Conservation (phyloP, 2,329 filamentous ascomycete species). For the Didymella glomerata region DNA sequence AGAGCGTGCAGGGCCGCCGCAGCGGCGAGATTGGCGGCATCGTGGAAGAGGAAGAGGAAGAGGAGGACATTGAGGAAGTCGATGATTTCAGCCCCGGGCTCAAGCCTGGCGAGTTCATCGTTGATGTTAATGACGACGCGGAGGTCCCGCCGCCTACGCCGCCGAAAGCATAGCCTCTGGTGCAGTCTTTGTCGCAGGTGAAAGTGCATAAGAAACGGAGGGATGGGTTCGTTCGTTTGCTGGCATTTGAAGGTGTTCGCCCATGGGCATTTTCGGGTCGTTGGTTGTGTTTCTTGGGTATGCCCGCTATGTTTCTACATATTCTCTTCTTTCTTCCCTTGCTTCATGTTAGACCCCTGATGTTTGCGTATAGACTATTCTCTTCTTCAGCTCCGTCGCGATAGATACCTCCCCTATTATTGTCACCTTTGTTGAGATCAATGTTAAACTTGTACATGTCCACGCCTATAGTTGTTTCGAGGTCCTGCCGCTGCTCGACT, state of each 20-base stretch:
- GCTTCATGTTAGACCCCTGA: background rate
- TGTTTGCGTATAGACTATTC: background rate
- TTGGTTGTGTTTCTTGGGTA: background rate
- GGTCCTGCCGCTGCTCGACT: too few species aligned
- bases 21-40: conserved; percentile 78
- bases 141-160: conserved; percentile 3
- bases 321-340: background rate
- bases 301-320: background rate
- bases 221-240: background rate
- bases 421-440: background rate
- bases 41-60: conserved; percentile 48
- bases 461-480: background rate
- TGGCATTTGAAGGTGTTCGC: background rate
- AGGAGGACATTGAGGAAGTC: conserved; percentile 62
- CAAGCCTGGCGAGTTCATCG: conserved; percentile 42
- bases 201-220: too few species aligned
- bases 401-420: background rate
- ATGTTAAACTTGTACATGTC: background rate
- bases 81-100: conserved; percentile 65
- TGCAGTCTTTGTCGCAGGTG: too few species aligned
- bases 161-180: background rate
- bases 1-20: conserved; percentile 71
- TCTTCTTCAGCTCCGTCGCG: background rate
- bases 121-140: conserved; percentile 13
- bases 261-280: background rate